Percentiles rank a stretch among this genome's conserved stretches.
Evolutionary conservation across 2,329 filamentous ascomycete species (phyloP).

Genomic region (Malbranchea zuffiana): DNA sequence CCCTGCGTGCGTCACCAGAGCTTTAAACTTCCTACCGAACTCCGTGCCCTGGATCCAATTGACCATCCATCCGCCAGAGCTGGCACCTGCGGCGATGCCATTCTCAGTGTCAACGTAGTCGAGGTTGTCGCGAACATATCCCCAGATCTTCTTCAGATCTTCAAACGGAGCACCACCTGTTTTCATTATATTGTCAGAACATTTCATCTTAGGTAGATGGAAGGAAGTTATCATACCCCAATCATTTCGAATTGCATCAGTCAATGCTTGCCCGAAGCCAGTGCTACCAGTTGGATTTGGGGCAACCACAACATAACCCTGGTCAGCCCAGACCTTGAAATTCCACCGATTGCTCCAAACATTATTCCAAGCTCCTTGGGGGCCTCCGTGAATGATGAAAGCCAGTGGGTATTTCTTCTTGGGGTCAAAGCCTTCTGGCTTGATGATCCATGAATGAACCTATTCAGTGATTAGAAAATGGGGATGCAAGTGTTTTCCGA

Average conservation of each 20-base stretch:
- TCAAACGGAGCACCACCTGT: constrained; percentile 59
- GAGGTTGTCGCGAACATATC: constrained; percentile 47
- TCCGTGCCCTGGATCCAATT: constrained; percentile 86
- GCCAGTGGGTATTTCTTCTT: constrained; percentile 67
- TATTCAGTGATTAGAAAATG: constrained; percentile 15
- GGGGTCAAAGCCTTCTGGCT: constrained; percentile 50
- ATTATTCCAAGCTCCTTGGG: constrained; percentile 65
- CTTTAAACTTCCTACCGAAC: constrained; percentile 74
- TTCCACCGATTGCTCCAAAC: constrained; percentile 79
- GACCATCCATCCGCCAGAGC: constrained; percentile 38
- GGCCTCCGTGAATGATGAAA: constrained; percentile 73
- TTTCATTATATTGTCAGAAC: constrained; percentile 6
- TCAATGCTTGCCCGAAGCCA: constrained; percentile 67
- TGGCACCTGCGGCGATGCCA: constrained; percentile 32
- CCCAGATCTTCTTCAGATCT: constrained; percentile 68
- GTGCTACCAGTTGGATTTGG: constrained; percentile 78
- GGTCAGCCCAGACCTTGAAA: constrained; percentile 72
- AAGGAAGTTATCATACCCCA: constrained; percentile 57
- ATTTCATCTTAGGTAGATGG: too few relatives aligned
- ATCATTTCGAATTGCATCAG: constrained; percentile 63
- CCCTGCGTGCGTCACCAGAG: constrained; percentile 78
- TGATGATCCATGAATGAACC: constrained; percentile 33
- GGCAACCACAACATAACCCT: constrained; percentile 71
- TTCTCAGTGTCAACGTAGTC: constrained; percentile 30
- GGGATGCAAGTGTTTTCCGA: too few relatives aligned